These are phyloP conservation scores for Ballota nigra DNA, from an alignment of 257 asterid species.

Conservation along the genomic window DNA sequence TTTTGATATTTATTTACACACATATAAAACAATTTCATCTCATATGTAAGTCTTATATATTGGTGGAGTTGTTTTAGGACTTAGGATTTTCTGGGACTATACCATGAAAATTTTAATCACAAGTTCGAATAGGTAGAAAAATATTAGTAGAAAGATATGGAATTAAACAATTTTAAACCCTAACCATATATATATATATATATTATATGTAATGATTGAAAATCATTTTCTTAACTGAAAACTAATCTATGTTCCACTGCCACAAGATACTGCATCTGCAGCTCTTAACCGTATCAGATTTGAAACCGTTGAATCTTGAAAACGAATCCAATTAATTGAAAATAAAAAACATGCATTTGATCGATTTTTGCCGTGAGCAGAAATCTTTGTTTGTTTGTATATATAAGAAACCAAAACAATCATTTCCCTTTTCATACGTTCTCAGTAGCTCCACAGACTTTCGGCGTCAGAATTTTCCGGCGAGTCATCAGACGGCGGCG, in stretches of 20 bases:
- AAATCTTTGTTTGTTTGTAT: background rate
- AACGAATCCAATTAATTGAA: background rate
- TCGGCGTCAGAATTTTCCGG: conserved; percentile 38
- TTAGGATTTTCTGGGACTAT: no score
- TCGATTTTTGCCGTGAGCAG: background rate
- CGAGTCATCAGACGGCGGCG: conserved; percentile 37
- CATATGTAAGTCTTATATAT: no score
- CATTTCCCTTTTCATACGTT: background rate
- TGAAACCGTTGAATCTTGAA: conserved; percentile 14
- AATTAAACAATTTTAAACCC: no score
- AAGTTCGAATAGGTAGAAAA: no score
- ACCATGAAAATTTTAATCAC: no score
- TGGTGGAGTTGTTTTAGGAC: no score
- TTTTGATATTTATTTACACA: no score
- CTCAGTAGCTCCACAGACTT: conserved; percentile 38
- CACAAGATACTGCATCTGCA: background rate
- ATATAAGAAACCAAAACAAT: background rate
- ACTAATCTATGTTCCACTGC: background rate
- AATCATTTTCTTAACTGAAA: background rate
- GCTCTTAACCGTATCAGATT: conserved; percentile 12
- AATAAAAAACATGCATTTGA: conserved; percentile 3
- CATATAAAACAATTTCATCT: no score
- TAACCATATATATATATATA: background rate
- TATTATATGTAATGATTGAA: background rate
- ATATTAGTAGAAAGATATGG: no score